Percentiles rank a stretch among this genome's conserved stretches.
Conservation (phyloP, 805 yeast genomes). For the Torulaspora maleeae region DNA sequence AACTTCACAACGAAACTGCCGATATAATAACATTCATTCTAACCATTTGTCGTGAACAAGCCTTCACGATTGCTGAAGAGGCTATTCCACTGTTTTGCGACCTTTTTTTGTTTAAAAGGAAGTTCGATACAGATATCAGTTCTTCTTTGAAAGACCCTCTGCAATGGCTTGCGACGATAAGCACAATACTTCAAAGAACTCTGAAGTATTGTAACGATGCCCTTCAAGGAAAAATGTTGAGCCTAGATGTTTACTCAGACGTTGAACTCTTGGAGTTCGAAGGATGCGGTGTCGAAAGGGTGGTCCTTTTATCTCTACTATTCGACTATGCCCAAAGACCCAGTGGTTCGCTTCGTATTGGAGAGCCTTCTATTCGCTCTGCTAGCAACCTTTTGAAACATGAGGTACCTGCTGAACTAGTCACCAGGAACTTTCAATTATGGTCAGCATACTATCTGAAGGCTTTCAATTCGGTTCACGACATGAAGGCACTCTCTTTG, state of each 20-base stretch:
- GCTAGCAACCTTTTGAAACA: slow-evolving; percentile 9
- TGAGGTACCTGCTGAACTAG: slow-evolving; percentile 4
- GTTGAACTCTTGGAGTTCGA: slow-evolving; percentile 14
- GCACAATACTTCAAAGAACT: slow-evolving; percentile 2
- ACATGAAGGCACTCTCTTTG: not conserved
- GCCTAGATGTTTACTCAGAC: slow-evolving; percentile 9
- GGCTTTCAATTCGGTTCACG: slow-evolving; percentile 3
- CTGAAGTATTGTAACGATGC: slow-evolving; percentile 17
- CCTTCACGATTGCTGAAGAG: slow-evolving; percentile 9
- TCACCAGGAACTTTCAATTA: slow-evolving; percentile 16
- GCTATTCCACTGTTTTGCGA: slow-evolving; percentile 16
- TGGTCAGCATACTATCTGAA: slow-evolving; percentile 17
- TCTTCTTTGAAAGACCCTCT: slow-evolving; percentile 4
- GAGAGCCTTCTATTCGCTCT: slow-evolving; percentile 3
- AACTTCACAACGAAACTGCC: slow-evolving; percentile 18
- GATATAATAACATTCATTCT: slow-evolving; percentile 13
- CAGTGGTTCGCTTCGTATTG: not conserved
- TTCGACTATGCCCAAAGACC: slow-evolving; percentile 15
- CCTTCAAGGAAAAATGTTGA: slow-evolving; percentile 11
- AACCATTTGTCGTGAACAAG: slow-evolving; percentile 2
- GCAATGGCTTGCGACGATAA: not conserved
- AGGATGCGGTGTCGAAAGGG: slow-evolving; percentile 5
- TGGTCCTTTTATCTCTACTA: slow-evolving; percentile 19
- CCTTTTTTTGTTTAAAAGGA: slow-evolving; percentile 7
- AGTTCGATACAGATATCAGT: not conserved